Percentiles rank a stretch among this genome's conserved stretches.
Conservation (phyloP, 192 early-diverging fungal species). For the Backusella parvicylindrica region DNA sequence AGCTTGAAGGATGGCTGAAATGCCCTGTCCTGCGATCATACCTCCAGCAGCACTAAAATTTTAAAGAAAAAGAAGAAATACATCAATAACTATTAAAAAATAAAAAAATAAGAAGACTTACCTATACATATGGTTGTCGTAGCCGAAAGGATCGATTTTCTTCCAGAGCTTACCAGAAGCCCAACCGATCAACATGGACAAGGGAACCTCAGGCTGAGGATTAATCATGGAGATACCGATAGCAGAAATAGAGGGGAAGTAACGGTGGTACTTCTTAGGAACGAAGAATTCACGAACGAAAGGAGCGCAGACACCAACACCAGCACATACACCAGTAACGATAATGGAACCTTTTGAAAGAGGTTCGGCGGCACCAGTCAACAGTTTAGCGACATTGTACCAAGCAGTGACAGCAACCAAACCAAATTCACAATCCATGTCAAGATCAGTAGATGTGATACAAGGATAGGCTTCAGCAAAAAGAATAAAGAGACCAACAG, state of each 20-base stretch:
- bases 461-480: constrained; percentile 67
- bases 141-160: constrained; percentile 4
- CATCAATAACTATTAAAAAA: too few species aligned
- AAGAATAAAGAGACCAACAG: constrained; percentile 54
- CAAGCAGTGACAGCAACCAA: constrained; percentile 32
- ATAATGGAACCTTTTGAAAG: constrained; percentile 38
- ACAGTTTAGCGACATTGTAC: constrained; percentile 39
- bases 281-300: constrained; percentile 42
- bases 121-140: constrained; percentile 41
- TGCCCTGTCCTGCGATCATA: constrained; percentile 51
- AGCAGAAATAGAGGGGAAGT: constrained; percentile 44
- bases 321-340: constrained; percentile 41
- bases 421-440: constrained; percentile 31
- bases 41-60: constrained; percentile 37
- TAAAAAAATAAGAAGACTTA: too few species aligned
- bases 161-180: constrained; percentile 41
- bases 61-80: background rate
- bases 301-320: constrained; percentile 34
- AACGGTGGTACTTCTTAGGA: constrained; percentile 47
- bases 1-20: constrained; percentile 46
- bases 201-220: constrained; percentile 39
- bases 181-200: constrained; percentile 48
- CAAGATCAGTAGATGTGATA: constrained; percentile 29
- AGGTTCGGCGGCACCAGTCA: constrained; percentile 36
- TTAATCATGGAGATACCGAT: constrained; percentile 54